These are phyloP conservation scores for Cadophora luteo-olivacea DNA, from an alignment of 2,329 filamentous ascomycete genomes.

Conservation along the genomic window DNA sequence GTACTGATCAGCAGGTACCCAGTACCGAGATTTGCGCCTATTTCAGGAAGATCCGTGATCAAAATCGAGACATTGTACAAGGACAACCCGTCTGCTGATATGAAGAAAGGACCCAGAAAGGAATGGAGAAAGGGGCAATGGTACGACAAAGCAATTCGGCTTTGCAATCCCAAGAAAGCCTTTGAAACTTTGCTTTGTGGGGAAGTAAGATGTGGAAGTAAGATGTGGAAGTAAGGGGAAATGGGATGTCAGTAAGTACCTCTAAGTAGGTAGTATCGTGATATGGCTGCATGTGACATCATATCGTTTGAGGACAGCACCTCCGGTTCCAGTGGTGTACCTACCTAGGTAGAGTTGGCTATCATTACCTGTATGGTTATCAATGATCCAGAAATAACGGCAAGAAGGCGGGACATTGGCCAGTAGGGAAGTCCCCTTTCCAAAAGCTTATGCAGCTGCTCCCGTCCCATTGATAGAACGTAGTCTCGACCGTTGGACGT, in stretches of 20 bases:
- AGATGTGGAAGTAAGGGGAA: not conserved
- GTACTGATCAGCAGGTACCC: conserved; percentile 21
- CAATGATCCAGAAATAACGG: conserved; percentile 8
- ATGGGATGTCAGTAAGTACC: not conserved
- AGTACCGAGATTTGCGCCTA: conserved; percentile 6
- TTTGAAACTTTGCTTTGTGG: conserved; percentile 8
- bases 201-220: not conserved
- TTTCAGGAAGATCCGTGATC: conserved; percentile 4
- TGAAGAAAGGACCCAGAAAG: not conserved
- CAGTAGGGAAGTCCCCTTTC: not conserved
- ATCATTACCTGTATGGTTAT: conserved; percentile 8
- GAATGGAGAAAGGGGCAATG: not conserved
- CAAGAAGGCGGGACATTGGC: not conserved
- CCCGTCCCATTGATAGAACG: not conserved
- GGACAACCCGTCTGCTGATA: conserved; percentile 18
- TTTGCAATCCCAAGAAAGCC: conserved; percentile 1
- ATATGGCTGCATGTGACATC: conserved; percentile 22
- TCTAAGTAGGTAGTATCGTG: not conserved
- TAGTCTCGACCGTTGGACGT: not conserved
- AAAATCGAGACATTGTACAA: conserved; percentile 15
- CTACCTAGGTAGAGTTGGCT: not conserved
- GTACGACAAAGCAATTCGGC: not conserved
- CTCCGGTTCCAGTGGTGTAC: not conserved
- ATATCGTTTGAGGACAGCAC: not conserved
- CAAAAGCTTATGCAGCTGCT: conserved; percentile 7